A percentile compares a stretch with the other conserved stretches of the same genome.
Evolutionary conservation across 768 basidiomycete genomes (phyloP).

Genomic region (Mycena chlorophos): DNA sequence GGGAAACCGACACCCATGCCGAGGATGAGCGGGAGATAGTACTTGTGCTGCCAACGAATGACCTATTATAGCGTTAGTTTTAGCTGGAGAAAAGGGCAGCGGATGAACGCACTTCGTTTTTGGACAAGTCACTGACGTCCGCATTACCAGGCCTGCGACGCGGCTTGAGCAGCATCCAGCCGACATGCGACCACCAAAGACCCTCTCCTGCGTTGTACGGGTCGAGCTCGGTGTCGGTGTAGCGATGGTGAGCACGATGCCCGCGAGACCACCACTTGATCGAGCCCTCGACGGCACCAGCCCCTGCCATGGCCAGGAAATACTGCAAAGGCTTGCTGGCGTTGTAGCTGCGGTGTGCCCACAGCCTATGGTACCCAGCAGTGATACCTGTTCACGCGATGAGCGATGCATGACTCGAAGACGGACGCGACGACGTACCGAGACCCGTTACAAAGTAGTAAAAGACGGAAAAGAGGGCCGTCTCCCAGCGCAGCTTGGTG

Average conservation of each 20-base stretch:
- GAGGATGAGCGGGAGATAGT: constrained; percentile 75
- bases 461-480: constrained; percentile 52
- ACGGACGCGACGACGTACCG: constrained; percentile 47
- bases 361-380: constrained; percentile 94
- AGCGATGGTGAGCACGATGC: constrained; percentile 95
- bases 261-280: constrained; percentile 99
- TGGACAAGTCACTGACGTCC: constrained; percentile 86
- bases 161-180: constrained; percentile 93
- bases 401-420: neutral
- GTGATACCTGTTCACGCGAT: constrained; percentile 60
- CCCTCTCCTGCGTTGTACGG: constrained; percentile 94
- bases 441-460: constrained; percentile 60
- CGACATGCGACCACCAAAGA: constrained; percentile 82
- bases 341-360: constrained; percentile 96
- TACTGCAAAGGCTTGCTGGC: constrained; percentile 86
- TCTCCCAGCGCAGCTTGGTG: constrained; percentile 71
- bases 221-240: constrained; percentile 96
- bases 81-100: neutral
- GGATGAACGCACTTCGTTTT: constrained; percentile 55
- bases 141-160: constrained; percentile 89
- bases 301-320: constrained; percentile 77
- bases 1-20: constrained; percentile 75
- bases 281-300: constrained; percentile 93
- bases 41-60: constrained; percentile 86
- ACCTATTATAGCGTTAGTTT: too few relatives aligned